phyloP scores from a whole-genome alignment of 495 filamentous ascomycete genomes.

The Stereocaulon alpinum region DNA sequence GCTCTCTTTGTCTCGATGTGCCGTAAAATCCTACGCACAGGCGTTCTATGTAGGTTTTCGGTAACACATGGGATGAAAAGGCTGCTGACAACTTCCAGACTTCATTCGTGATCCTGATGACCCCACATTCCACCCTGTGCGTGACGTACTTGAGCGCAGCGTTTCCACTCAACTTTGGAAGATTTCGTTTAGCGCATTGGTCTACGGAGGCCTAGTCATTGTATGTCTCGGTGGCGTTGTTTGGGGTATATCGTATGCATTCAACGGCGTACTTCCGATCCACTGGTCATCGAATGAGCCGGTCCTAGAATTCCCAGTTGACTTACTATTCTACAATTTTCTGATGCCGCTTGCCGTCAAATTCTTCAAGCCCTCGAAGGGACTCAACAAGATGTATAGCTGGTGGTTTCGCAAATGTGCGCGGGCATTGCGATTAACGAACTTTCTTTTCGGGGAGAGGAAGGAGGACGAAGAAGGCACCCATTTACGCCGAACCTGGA shows the following conservation, averaged over 20 bases:
- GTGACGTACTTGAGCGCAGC: slow-evolving; percentile 90
- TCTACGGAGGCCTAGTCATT: slow-evolving; percentile 88
- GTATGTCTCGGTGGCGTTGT: slow-evolving; percentile 92
- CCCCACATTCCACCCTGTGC: slow-evolving; percentile 93
- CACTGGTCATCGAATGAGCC: slow-evolving; percentile 86
- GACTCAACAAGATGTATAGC: slow-evolving; percentile 70
- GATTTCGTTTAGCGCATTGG: slow-evolving; percentile 88
- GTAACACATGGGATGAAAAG: background rate
- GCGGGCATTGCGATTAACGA: slow-evolving; percentile 63
- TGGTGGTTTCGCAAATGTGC: slow-evolving; percentile 97
- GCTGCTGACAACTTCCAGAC: slow-evolving; percentile 42
- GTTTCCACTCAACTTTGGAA: slow-evolving; percentile 91
- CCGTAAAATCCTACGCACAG: slow-evolving; percentile 87
- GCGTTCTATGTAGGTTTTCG: slow-evolving; percentile 68
- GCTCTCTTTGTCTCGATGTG: slow-evolving; percentile 99
- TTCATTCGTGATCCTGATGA: slow-evolving; percentile 99
- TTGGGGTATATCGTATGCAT: slow-evolving; percentile 65
- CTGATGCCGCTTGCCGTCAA: slow-evolving; percentile 75
- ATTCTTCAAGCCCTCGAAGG: slow-evolving; percentile 74
- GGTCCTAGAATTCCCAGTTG: slow-evolving; percentile 87
- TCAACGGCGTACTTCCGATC: slow-evolving; percentile 69
- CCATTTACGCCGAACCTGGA: slow-evolving; percentile 46
- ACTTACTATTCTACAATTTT: slow-evolving; percentile 93
- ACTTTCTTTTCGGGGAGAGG: slow-evolving; percentile 86
- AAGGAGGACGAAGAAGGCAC: slow-evolving; percentile 72